Percentiles rank a stretch among this genome's conserved stretches.
These are phyloP conservation scores for Vigna hirtella DNA, from an alignment of 306 rosid genomes.

Conservation along the genomic window DNA sequence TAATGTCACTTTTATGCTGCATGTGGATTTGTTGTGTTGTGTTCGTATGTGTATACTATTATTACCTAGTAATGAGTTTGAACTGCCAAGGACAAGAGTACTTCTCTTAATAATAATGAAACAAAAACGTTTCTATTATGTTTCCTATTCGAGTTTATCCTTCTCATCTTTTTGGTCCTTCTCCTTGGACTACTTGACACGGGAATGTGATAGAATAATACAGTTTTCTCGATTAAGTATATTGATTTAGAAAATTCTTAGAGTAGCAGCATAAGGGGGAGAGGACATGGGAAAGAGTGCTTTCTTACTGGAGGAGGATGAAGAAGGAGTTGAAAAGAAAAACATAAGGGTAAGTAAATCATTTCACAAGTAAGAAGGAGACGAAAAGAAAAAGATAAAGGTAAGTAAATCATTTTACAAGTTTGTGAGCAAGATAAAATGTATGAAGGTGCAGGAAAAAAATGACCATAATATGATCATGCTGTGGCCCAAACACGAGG, in stretches of 20 bases:
- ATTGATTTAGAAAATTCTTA: too few relatives aligned
- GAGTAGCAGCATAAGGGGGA: too few relatives aligned
- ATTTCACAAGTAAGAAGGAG: too few relatives aligned
- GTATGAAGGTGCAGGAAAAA: too few relatives aligned
- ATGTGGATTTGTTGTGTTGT: constrained; percentile 45
- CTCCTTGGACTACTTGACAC: background rate
- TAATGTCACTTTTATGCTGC: constrained; percentile 10
- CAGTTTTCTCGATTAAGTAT: background rate
- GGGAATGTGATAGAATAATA: background rate
- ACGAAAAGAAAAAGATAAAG: too few relatives aligned
- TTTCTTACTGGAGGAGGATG: too few relatives aligned
- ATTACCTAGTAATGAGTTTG: constrained; percentile 53
- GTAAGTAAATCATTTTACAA: too few relatives aligned
- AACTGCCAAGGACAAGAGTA: constrained; percentile 39
- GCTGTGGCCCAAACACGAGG: background rate
- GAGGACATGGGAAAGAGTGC: too few relatives aligned
- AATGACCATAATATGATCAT: background rate
- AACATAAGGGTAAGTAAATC: too few relatives aligned
- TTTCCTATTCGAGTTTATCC: background rate
- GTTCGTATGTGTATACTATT: constrained; percentile 53
- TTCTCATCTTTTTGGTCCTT: background rate
- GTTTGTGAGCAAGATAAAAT: too few relatives aligned
- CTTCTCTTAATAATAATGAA: constrained; percentile 38
- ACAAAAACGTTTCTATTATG: constrained; percentile 36
- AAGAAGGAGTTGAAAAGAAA: too few relatives aligned